A percentile compares a stretch with the other conserved stretches of the same genome.
Conservation (phyloP, 352 stramenopile genomes). For the Thraustotheca clavata region DNA sequence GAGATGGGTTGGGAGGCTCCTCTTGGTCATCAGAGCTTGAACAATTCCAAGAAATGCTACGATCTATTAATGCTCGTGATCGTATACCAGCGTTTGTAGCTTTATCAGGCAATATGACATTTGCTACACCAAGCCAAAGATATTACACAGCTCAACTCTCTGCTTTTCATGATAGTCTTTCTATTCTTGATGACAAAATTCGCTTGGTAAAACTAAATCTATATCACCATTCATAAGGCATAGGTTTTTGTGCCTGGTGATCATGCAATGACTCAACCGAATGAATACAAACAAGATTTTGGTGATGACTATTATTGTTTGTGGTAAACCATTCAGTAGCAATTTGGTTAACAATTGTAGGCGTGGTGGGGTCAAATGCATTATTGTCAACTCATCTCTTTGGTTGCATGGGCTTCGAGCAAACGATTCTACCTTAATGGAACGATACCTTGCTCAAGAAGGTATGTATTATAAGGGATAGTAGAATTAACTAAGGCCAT, state of each 20-base stretch:
- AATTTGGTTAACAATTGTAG: constrained; percentile 24
- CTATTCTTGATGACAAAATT: constrained; percentile 39
- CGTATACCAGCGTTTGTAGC: constrained; percentile 50
- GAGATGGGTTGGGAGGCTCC: constrained; percentile 34
- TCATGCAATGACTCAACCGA: constrained; percentile 19
- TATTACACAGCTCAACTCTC: constrained; percentile 37
- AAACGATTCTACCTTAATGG: constrained; percentile 21
- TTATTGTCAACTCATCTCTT: constrained; percentile 57
- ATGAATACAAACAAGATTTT: constrained; percentile 42
- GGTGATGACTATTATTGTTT: constrained; percentile 66
- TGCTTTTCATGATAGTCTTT: constrained; percentile 49
- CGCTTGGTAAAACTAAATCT: constrained; percentile 41
- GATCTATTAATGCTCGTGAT: constrained; percentile 35
- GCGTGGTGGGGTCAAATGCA: constrained; percentile 69
- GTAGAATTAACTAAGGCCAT: not conserved
- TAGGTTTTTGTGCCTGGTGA: constrained; percentile 49
- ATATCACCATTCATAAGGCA: not conserved
- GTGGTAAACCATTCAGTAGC: constrained; percentile 27
- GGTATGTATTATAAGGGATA: constrained; percentile 26
- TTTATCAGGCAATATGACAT: constrained; percentile 50
- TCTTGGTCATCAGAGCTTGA: constrained; percentile 34
- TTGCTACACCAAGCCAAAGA: constrained; percentile 30
- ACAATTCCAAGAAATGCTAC: constrained; percentile 40
- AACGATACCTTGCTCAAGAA: constrained; percentile 40
- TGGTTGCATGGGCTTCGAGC: constrained; percentile 19